These are phyloP conservation scores for Sphaerulina populicola DNA, from an alignment of 2,329 filamentous ascomycete species.

Conservation along the genomic window DNA sequence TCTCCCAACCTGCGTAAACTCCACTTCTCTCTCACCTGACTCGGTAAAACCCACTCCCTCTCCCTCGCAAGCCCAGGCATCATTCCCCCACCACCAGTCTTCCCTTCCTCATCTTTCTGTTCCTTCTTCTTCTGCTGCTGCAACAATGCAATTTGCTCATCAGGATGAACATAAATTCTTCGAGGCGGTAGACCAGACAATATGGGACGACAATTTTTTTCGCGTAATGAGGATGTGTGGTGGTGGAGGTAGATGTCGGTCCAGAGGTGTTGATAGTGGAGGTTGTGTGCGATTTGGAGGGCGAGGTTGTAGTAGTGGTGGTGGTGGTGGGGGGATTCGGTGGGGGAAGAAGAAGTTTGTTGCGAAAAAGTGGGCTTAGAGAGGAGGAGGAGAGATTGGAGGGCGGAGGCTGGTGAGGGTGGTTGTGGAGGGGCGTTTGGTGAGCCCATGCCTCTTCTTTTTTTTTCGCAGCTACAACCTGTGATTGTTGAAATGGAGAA, in stretches of 20 bases:
- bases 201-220: slow-evolving; percentile 45
- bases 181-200: slow-evolving; percentile 65
- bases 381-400: slow-evolving; percentile 15
- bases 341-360: slow-evolving; percentile 10
- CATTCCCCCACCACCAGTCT: slow-evolving; percentile 15
- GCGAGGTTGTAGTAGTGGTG: slow-evolving; percentile 43
- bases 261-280: slow-evolving; percentile 71
- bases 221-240: slow-evolving; percentile 8
- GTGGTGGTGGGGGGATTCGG: slow-evolving; percentile 1
- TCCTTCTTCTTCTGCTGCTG: slow-evolving; percentile 43
- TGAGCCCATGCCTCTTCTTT: slow-evolving; percentile 1
- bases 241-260: slow-evolving; percentile 42
- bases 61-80: slow-evolving; percentile 36
- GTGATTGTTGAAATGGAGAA: neutral
- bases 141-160: slow-evolving; percentile 68
- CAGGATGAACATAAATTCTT: slow-evolving; percentile 68
- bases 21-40: slow-evolving; percentile 65
- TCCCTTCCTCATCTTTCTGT: slow-evolving; percentile 36
- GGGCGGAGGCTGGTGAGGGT: slow-evolving; percentile 15
- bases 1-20: slow-evolving; percentile 56
- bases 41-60: slow-evolving; percentile 68
- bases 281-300: slow-evolving; percentile 58
- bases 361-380: slow-evolving; percentile 5
- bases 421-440: neutral
- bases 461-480: neutral